These are phyloP conservation scores for Paraleonurus japonicus DNA, from an alignment of 257 asterid genomes.

Conservation along the genomic window DNA sequence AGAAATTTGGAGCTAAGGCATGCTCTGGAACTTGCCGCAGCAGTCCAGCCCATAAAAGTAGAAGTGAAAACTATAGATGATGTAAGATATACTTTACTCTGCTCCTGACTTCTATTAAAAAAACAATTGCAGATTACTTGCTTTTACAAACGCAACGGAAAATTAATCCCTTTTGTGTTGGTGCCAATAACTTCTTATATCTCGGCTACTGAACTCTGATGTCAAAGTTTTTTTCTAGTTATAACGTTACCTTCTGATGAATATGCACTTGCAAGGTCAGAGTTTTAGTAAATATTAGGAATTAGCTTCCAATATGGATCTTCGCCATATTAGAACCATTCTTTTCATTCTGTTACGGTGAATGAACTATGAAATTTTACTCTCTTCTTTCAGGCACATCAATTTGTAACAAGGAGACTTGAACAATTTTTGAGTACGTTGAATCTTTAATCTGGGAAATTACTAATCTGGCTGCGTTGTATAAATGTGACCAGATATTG, in stretches of 20 bases:
- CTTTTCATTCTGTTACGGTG: constrained; percentile 6
- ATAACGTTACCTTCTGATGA: constrained; percentile 1
- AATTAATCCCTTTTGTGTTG: neutral
- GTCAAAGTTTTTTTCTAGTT: constrained; percentile 4
- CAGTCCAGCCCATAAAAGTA: constrained; percentile 79
- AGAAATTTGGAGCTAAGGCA: constrained; percentile 69
- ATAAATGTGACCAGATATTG: neutral
- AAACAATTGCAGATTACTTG: constrained; percentile 4
- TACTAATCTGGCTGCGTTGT: neutral
- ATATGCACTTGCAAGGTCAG: neutral
- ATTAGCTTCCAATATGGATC: constrained; percentile 9
- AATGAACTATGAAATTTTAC: constrained; percentile 26
- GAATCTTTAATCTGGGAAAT: constrained; percentile 13
- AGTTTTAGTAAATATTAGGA: neutral
- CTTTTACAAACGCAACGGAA: constrained; percentile 1
- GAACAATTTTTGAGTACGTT: constrained; percentile 93
- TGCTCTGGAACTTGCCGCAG: constrained; percentile 86
- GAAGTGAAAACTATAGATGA: constrained; percentile 58
- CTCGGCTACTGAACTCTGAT: constrained; percentile 10
- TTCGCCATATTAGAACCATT: neutral
- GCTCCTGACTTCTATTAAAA: neutral
- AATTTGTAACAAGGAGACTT: constrained; percentile 86
- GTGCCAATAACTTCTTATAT: neutral
- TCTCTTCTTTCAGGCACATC: constrained; percentile 62
- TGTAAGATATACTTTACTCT: constrained; percentile 42